A percentile compares a stretch with the other conserved stretches of the same genome.
Conservation (phyloP, 306 rosid species). For the Bauhinia variegata region DNA sequence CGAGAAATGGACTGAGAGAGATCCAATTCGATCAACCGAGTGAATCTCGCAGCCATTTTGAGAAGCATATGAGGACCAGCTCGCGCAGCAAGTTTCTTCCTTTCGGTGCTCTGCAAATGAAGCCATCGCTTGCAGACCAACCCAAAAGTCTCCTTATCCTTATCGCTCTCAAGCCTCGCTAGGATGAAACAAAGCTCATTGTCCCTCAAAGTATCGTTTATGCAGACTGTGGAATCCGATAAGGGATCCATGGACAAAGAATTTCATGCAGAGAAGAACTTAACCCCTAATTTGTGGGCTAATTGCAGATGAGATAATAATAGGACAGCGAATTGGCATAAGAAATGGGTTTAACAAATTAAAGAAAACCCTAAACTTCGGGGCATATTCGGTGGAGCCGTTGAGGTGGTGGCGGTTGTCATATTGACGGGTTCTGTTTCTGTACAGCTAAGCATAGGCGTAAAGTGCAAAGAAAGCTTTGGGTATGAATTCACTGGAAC, state of each 20-base stretch:
- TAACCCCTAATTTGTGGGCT: no score
- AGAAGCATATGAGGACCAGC: conserved; percentile 91
- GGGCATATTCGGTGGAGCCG: no score
- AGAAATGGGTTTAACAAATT: no score
- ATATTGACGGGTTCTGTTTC: neutral
- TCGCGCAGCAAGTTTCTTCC: conserved; percentile 88
- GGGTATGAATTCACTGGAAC: no score
- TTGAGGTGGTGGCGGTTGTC: no score
- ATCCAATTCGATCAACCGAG: conserved; percentile 69
- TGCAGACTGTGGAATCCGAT: conserved; percentile 43
- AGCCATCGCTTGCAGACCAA: conserved; percentile 92
- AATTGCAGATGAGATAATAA: no score
- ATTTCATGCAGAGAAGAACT: conserved; percentile 12
- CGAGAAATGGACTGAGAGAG: conserved; percentile 88
- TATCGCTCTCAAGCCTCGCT: conserved; percentile 58
- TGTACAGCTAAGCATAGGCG: neutral
- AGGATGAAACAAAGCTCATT: conserved; percentile 84
- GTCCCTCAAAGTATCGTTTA: conserved; percentile 68
- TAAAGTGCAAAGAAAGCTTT: neutral
- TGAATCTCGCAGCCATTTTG: conserved; percentile 81
- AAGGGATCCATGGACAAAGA: conserved; percentile 7
- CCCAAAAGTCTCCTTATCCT: conserved; percentile 83
- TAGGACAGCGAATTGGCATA: no score
- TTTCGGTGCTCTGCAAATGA: conserved; percentile 80
- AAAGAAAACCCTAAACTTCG: conserved; percentile 41